Percentiles rank a stretch among this genome's conserved stretches.
These are phyloP conservation scores for Caloboletus firmus DNA, from an alignment of 1,284 basidiomycete species.

Conservation along the genomic window DNA sequence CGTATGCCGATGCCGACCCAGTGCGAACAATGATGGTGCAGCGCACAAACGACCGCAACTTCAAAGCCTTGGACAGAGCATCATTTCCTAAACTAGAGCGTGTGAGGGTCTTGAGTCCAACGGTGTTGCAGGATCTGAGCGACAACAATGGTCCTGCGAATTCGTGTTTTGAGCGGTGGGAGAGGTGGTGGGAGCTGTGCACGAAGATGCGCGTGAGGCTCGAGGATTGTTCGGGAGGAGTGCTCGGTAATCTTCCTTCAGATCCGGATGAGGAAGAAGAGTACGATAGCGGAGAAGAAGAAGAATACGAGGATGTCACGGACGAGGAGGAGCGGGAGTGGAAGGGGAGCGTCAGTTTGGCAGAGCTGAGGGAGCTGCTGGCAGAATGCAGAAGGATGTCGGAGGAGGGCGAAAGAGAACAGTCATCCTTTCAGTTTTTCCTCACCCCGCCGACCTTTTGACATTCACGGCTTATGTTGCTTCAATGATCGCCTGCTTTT, in stretches of 20 bases:
- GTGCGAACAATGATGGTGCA: conserved; percentile 48
- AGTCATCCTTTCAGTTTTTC: conserved; percentile 29
- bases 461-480: neutral
- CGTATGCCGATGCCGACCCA: conserved; percentile 43
- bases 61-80: conserved; percentile 50
- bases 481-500: conserved; percentile 42
- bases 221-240: conserved; percentile 67
- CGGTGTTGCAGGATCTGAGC: conserved; percentile 58
- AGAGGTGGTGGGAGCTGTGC: conserved; percentile 63
- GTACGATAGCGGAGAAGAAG: conserved; percentile 35
- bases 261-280: conserved; percentile 39
- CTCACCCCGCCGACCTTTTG: conserved; percentile 13
- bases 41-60: conserved; percentile 63
- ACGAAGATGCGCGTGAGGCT: conserved; percentile 47
- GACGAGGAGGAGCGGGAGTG: conserved; percentile 37
- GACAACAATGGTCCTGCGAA: conserved; percentile 46
- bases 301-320: conserved; percentile 31
- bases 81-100: conserved; percentile 62
- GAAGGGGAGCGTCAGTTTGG: conserved; percentile 31
- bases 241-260: conserved; percentile 57
- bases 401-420: conserved; percentile 40
- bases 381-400: conserved; percentile 52
- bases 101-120: conserved; percentile 56
- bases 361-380: conserved; percentile 47
- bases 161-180: conserved; percentile 60